Evolutionary conservation across 2,329 filamentous ascomycete genomes (phyloP).

Genomic region (Plenodomus biglobosus): DNA sequence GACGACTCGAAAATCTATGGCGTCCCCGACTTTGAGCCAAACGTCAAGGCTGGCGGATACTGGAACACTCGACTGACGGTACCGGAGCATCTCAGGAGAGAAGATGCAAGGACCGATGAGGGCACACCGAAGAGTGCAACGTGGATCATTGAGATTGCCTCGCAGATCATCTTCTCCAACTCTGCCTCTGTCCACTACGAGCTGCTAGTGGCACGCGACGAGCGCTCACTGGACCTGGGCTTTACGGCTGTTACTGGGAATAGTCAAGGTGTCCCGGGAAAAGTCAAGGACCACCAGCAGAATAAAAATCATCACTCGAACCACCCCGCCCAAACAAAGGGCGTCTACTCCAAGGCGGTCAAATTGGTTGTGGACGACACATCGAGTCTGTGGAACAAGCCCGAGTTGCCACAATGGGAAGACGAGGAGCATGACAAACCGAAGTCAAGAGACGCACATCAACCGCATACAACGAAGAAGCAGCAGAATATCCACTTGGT

Average conservation of each 20-base stretch:
- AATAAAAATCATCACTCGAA: constrained; percentile 54
- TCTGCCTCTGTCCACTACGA: constrained; percentile 89
- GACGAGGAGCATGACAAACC: constrained; percentile 33
- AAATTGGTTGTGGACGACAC: constrained; percentile 83
- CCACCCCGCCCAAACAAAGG: constrained; percentile 66
- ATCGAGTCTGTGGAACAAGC: constrained; percentile 88
- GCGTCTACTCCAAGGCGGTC: constrained; percentile 82
- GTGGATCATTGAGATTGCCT: constrained; percentile 90
- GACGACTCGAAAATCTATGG: constrained; percentile 70
- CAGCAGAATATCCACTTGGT: constrained; percentile 86
- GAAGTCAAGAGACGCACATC: constrained; percentile 30
- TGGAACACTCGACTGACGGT: constrained; percentile 82
- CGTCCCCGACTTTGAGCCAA: constrained; percentile 89
- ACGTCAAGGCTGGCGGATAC: constrained; percentile 88
- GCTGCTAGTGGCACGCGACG: constrained; percentile 79
- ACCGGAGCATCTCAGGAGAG: constrained; percentile 69
- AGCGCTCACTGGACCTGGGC: constrained; percentile 74
- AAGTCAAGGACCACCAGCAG: constrained; percentile 74
- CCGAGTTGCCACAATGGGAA: constrained; percentile 69
- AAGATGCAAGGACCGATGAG: constrained; percentile 20
- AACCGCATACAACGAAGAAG: constrained; percentile 48
- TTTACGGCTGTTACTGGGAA: constrained; percentile 58
- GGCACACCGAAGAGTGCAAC: constrained; percentile 60
- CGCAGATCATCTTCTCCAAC: constrained; percentile 90
- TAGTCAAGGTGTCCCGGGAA: constrained; percentile 58